Evolutionary conservation across 768 basidiomycete species (phyloP), one percentile per base, ranked within the genome.

Genomic region (Sarcodon aspratus): DNA sequence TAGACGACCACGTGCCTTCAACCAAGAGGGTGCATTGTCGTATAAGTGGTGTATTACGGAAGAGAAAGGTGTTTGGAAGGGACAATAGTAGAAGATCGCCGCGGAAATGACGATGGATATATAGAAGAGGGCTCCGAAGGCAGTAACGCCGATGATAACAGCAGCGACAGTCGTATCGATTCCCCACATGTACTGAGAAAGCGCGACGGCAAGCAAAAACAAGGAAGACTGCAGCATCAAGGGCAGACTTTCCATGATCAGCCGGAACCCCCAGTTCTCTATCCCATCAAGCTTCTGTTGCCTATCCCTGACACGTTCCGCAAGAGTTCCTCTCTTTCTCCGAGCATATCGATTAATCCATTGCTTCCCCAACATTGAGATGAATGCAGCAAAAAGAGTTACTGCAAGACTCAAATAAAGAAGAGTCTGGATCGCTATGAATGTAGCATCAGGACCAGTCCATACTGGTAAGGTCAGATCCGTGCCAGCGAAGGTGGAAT

Each of bases 331-430:
- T 33, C 33, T 47, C 21, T 36, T 35, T 27, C 21, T 27, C 5
- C 33, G 38, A 49, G 49, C n/a, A 55, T 44, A 21, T 33, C 43
- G 49, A 17, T 45, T 36, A 1, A 69, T 61, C 75, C 75, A 78
- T 49, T 73, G 72, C 53, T 76, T 69, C 21, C 73, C 68, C 7
- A 76, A 54, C 7, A 71, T 75, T 9, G 72, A 71, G 7, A 60
- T 49, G 18, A 75, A 60, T 47, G 69, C 72, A 40, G 69, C 66
- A 3, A 61, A 61, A 7, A 78, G 59, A 52, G 71, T 74, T 36
- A 72, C 58, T 3, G 55, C 45, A 3, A 64, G 51, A 44, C 59
- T 59, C 27, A 52, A 35, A 53, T 75, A 72, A 69, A 69, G 75
- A 3, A 72, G 57, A 0, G 54, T 55, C 49, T 75, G 75, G 36